Evolutionary conservation across 2,329 filamentous ascomycete genomes (phyloP), one percentile per base, ranked within the genome.

Genomic region (Aspergillus uvarum): DNA sequence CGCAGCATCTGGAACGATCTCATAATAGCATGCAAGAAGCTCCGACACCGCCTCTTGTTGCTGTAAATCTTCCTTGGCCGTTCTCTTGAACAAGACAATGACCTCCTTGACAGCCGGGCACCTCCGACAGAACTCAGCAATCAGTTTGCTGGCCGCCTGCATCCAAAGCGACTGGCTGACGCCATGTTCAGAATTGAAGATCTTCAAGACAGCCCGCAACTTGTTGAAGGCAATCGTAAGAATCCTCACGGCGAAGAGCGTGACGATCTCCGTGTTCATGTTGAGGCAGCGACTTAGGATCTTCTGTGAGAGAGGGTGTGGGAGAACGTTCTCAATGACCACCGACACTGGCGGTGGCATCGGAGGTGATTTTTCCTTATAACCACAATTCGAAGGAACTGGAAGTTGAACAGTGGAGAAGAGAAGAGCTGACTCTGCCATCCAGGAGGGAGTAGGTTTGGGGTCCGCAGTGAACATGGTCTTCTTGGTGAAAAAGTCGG

Each of bases 381-480:
- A 85, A 12, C 92, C 92, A 70, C 94, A 91, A 61, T 84, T 85
- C 26, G 79, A 72, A 2, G 93, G 93, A 2, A 96, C 80, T 1
- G 88, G 86, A 38, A 96, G 80, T 59, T 89, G 85, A 50, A 97
- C 87, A 1, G 88, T 86, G 62, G 89, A 90, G 75, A 96, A 96
- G 5, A 99, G 78, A 63, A 98, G 91, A 0, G 92, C 87, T 0
- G 92, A 92, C 72, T 96, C 96, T 47, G 94, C 93, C 66, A 98
- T 90, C 95, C 95, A 99, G 0, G 92, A 95, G 49, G 92, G 88
- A 3, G 92, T 95, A 5, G 96, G 82, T 71, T 96, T 98, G 0
- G 95, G 93, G 47, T 98, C 93, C 63, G 96, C 92, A 0, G 88
- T 86, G 69, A 98, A 95, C 56, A 88, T 85, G 61, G 85, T 87